These are phyloP conservation scores for Pleurotus eryngii DNA, from an alignment of 768 basidiomycete genomes.

Conservation along the genomic window DNA sequence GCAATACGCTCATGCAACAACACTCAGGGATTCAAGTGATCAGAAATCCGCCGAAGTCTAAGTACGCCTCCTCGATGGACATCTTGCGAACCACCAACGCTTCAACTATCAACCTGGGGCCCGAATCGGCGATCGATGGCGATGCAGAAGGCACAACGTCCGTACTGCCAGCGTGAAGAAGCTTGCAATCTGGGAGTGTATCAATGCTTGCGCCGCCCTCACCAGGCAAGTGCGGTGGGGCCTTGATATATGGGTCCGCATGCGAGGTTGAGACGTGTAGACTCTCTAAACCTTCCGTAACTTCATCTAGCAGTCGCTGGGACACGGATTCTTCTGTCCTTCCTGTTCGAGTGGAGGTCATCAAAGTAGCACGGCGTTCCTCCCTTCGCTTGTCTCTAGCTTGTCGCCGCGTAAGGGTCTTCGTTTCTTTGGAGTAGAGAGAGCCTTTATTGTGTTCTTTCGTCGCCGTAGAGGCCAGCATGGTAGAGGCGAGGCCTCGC, in stretches of 20 bases:
- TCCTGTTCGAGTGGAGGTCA: conserved; percentile 21
- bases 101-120: conserved; percentile 72
- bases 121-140: not conserved
- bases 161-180: not conserved
- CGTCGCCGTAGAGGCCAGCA: conserved; percentile 1
- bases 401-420: conserved; percentile 37
- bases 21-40: not conserved
- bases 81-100: conserved; percentile 77
- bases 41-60: conserved; percentile 68
- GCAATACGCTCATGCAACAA: no score
- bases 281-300: conserved; percentile 22
- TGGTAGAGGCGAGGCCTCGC: conserved; percentile 16
- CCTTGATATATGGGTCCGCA: not conserved
- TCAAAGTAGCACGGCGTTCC: conserved; percentile 36
- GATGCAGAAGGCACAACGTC: not conserved
- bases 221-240: conserved; percentile 21
- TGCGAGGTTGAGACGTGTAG: conserved; percentile 26
- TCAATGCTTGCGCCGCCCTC: conserved; percentile 12
- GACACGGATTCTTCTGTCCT: not conserved
- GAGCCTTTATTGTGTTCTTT: conserved; percentile 12
- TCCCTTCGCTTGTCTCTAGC: conserved; percentile 52
- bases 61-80: conserved; percentile 69
- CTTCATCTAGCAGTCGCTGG: conserved; percentile 13
- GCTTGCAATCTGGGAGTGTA: conserved; percentile 3
- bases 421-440: conserved; percentile 13